A percentile compares a stretch with the other conserved stretches of the same genome.
Conservation (phyloP, 2,329 filamentous ascomycete species). For the Ramichloridium luteum region DNA sequence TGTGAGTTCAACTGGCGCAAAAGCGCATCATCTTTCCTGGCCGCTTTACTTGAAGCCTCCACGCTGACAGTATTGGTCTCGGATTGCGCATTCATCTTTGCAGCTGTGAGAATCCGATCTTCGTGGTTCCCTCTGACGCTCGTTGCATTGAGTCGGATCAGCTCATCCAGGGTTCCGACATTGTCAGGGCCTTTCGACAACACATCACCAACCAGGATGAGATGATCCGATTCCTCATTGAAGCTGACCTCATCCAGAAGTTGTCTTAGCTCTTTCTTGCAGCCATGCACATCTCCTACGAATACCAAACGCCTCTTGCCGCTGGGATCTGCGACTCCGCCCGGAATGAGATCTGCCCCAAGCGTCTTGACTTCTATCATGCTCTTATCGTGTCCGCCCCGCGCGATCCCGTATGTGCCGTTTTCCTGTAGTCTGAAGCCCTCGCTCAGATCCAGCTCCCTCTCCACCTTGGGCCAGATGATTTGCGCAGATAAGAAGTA, state of each 20-base stretch:
- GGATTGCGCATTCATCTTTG: slow-evolving; percentile 10
- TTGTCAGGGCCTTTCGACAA: slow-evolving; percentile 82
- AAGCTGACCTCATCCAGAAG: slow-evolving; percentile 59
- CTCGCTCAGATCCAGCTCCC: slow-evolving; percentile 24
- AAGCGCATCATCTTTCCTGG: slow-evolving; percentile 17
- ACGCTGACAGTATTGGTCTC: slow-evolving; percentile 1
- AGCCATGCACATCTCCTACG: slow-evolving; percentile 88
- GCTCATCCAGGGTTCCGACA: slow-evolving; percentile 60
- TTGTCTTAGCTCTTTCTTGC: slow-evolving; percentile 48
- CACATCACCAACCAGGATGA: slow-evolving; percentile 67
- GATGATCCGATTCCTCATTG: slow-evolving; percentile 52
- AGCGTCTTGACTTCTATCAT: slow-evolving; percentile 40
- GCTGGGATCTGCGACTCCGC: slow-evolving; percentile 22
- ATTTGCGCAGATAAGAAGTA: slow-evolving; percentile 14
- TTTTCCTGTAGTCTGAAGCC: slow-evolving; percentile 21
- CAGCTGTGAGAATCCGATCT: slow-evolving; percentile 58
- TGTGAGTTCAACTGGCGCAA: slow-evolving; percentile 18
- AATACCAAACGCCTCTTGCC: slow-evolving; percentile 55
- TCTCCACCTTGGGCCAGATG: slow-evolving; percentile 28
- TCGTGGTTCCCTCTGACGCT: slow-evolving; percentile 90
- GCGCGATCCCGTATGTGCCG: slow-evolving; percentile 21
- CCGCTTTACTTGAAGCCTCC: slow-evolving; percentile 13
- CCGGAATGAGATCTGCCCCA: slow-evolving; percentile 27
- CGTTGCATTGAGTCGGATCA: slow-evolving; percentile 60
- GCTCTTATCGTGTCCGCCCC: slow-evolving; percentile 21